Base-by-base conservation (phyloP, 139 green algal genomes). In the Diplosphaera chodatii region DNA sequence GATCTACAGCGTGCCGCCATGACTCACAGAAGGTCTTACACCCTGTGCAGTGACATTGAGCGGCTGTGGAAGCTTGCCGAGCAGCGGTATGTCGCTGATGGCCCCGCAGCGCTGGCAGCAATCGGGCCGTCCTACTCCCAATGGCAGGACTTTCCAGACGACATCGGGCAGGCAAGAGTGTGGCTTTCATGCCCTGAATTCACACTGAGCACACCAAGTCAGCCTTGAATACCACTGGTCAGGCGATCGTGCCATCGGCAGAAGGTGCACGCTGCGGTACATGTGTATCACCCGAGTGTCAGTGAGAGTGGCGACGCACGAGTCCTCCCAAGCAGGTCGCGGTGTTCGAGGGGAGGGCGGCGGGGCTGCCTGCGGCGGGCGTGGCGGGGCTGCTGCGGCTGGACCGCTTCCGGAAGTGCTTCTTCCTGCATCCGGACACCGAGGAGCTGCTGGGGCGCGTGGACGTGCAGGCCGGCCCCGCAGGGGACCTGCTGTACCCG, bases 381-480 rank as follows among this genome's bases (percentile, higher is more conserved):
- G 3, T 66, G 20, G 22, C 33, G 21, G 48, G 48, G 3, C 13
- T 25, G 48, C 48, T 59, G 48, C 22, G 55, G 8, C 20, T 77
- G 4, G 34, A 68, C 41, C 32, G 55, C n/a, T 77, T 77, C 55
- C 55, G 59, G 32, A 77, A 77, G 32, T 55, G 37, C 13, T 77
- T 77, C 55, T 77, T 77, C 55, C 77, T 94, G 71, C 86, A 94
- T 71, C 37, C 67, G 2, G 89, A 86, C 25, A 75, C 94, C 6
- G 69, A 85, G 69, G 83, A 91, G 59, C 76, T 96, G 68, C 70
- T 95, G 64, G 72, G 72, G 0, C 41, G 65, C 6, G 72, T 77
- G 1, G 37, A 67, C 8, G 28, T 77, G 4, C 25, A 32, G 31
- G 66, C 66, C 31, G 72, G 72, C 32, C 65, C 55, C 13, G 32